A percentile compares a stretch with the other conserved stretches of the same genome.
phyloP scores from a whole-genome alignment of 2,329 filamentous ascomycete genomes.

The Xenosphaeropsis pyriputrescens region DNA sequence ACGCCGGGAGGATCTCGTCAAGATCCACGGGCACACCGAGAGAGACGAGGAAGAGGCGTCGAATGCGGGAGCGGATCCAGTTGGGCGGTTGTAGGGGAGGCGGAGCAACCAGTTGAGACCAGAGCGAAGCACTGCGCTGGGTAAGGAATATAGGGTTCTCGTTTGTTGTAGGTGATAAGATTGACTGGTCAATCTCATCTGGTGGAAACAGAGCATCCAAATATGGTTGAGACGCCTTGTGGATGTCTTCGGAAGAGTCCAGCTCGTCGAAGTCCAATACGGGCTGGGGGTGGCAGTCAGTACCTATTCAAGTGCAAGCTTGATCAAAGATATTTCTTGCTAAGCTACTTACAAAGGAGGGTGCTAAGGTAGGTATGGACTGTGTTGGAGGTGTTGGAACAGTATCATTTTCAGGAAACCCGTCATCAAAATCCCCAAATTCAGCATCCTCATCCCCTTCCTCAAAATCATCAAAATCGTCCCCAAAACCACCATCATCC shows the following conservation, averaged over 20 bases:
- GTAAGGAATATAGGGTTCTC: constrained; percentile 60
- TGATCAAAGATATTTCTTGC: constrained; percentile 14
- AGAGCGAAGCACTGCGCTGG: constrained; percentile 76
- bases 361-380: constrained; percentile 3
- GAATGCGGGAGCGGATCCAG: constrained; percentile 92
- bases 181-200: constrained; percentile 34
- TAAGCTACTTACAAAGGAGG: constrained; percentile 27
- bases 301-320: constrained; percentile 1
- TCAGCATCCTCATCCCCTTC: constrained; percentile 34
- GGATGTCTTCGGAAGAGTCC: constrained; percentile 40
- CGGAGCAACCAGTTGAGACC: constrained; percentile 91
- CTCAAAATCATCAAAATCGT: constrained; percentile 59
- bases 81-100: constrained; percentile 91
- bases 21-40: constrained; percentile 92
- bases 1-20: constrained; percentile 91
- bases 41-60: constrained; percentile 87
- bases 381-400: constrained; percentile 17
- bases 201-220: constrained; percentile 51
- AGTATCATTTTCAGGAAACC: constrained; percentile 42
- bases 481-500: constrained; percentile 36
- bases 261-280: constrained; percentile 54
- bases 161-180: constrained; percentile 26
- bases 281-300: constrained; percentile 28
- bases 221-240: constrained; percentile 47
- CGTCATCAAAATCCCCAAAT: constrained; percentile 42